Evolutionary conservation across 768 basidiomycete species (phyloP).

Genomic region (Goffeauzyma gilvescens): DNA sequence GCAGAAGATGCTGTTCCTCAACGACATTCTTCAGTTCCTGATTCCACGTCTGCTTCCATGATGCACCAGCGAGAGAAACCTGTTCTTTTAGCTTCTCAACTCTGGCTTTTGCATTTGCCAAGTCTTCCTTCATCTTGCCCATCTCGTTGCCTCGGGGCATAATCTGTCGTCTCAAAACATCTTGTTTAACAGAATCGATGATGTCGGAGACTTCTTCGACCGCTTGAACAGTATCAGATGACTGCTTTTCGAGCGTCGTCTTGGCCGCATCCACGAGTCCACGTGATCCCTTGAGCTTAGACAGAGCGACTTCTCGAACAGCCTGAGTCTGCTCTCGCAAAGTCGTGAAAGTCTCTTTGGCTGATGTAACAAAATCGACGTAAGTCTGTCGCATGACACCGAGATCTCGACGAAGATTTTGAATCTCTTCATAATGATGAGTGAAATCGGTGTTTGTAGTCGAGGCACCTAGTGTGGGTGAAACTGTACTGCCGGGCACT

Average conservation of each 20-base stretch:
- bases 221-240: conserved; percentile 73
- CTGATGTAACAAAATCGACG: conserved; percentile 76
- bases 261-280: conserved; percentile 82
- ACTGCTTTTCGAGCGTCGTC: conserved; percentile 68
- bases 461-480: conserved; percentile 10
- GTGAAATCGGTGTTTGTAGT: too few relatives aligned
- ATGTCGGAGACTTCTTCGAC: conserved; percentile 84
- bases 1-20: conserved; percentile 86
- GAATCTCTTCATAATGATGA: conserved; percentile 89
- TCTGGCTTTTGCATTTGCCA: conserved; percentile 47
- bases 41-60: conserved; percentile 99
- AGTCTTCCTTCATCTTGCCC: conserved; percentile 51
- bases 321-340: conserved; percentile 67
- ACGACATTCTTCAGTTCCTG: conserved; percentile 89
- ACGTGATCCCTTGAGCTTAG: conserved; percentile 65
- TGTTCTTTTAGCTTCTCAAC: conserved; percentile 62
- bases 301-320: conserved; percentile 67
- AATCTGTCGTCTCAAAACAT: conserved; percentile 72
- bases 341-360: conserved; percentile 61
- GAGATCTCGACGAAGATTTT: conserved; percentile 78
- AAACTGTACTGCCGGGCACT: conserved; percentile 1
- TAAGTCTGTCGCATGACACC: conserved; percentile 88
- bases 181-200: conserved; percentile 71
- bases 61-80: conserved; percentile 72
- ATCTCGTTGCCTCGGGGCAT: conserved; percentile 59